phyloP scores from a whole-genome alignment of 2,329 filamentous ascomycete genomes.

The Colletotrichum tofieldiae region DNA sequence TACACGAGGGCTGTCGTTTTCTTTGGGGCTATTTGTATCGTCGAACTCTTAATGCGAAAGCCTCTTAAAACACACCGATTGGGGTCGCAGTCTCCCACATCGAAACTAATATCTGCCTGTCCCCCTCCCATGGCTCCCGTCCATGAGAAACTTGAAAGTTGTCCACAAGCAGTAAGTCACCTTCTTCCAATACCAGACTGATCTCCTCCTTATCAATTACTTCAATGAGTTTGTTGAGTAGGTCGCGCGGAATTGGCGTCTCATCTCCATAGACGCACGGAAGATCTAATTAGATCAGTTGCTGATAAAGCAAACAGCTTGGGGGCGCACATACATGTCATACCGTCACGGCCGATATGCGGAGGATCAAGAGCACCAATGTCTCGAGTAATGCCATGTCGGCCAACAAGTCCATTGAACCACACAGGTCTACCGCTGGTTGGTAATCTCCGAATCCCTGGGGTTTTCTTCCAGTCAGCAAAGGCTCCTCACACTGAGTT shows the following conservation, averaged over 20 bases:
- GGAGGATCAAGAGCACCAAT: conserved; percentile 44
- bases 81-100: conserved; percentile 33
- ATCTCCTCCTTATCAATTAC: conserved; percentile 44
- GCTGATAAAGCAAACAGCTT: neutral
- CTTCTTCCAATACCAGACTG: conserved; percentile 40
- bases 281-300: conserved; percentile 22
- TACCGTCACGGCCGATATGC: conserved; percentile 42
- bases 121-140: conserved; percentile 39
- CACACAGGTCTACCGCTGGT: conserved; percentile 36
- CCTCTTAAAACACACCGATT: conserved; percentile 15
- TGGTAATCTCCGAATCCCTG: conserved; percentile 35
- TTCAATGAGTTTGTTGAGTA: conserved; percentile 42
- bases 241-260: conserved; percentile 33
- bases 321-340: conserved; percentile 37
- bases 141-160: conserved; percentile 44
- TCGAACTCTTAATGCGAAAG: neutral
- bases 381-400: conserved; percentile 43
- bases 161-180: conserved; percentile 43
- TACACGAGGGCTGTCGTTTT: neutral
- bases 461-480: neutral
- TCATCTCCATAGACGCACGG: conserved; percentile 43
- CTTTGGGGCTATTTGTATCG: too few species aligned
- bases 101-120: conserved; percentile 34
- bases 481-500: neutral
- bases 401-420: conserved; percentile 43